Evolutionary conservation across 148 eudicot genomes (phyloP), one percentile per base, ranked within the genome.

Genomic region (Polygonum maritimum): DNA sequence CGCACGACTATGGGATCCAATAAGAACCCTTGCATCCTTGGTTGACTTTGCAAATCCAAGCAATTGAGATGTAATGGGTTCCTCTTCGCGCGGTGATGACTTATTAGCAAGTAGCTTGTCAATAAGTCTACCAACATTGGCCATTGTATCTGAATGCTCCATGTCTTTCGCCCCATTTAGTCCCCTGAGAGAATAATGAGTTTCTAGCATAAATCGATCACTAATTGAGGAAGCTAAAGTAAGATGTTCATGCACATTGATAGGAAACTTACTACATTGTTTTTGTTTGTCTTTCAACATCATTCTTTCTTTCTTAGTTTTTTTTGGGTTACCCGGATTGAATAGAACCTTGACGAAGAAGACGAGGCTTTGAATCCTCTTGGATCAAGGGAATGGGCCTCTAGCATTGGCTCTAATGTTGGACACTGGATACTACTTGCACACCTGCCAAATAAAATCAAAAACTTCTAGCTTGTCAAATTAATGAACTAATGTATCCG

Each of bases 1-100:
- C 71, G 93, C 97, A 77, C 88, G 91, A 69, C 81, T 84, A 83
- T 91, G 91, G 70, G 93, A 88, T 80, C 93, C 93, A 45, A 91
- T 86, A 71, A 91, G 87, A 60, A 77, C 52, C 76, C 88, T 85
- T 38, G 84, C 90, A 77, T 86, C 92, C 84, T 87, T 89, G 75
- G 80, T 84, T 40, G 83, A 77, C 83, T 76, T 83, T 62, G 87
- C 88, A 70, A 92, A 81, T 67, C 85, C 85, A 11, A 88, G 88
- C 80, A 92, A 84, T 41, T 84, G 86, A 44, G 88, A 79, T 26
- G 97, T 90, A 78, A 82, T 82, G 80, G 90, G 87, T 74, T 92
- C 97, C 79, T 86, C 90, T 76, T 92, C 94, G 48, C 76, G 85
- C 19, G 88, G 86, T 67, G 94, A 89, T 75, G 96, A 88, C 67